Base-by-base conservation (phyloP, 2,329 filamentous ascomycete genomes). In the Stagonosporopsis vannaccii region DNA sequence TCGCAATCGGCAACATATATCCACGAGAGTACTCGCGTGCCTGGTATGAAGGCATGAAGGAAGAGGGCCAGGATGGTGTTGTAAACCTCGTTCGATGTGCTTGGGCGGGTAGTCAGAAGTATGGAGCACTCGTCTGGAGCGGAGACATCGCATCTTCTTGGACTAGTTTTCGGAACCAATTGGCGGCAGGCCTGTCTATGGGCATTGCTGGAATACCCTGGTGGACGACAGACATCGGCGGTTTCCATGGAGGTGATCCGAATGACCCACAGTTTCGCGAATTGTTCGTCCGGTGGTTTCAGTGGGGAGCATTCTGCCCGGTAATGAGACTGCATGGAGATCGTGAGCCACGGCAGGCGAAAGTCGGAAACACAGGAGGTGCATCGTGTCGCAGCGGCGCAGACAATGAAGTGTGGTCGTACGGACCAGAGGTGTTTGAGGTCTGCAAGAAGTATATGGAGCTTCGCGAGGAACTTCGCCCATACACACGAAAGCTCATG, bases 161-260 rank as follows among this genome's bases (percentile, higher is more conserved):
- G 87, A 72, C 70, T 2, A 85, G 80, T 23, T 78, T 89, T 43
- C 80, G 84, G 3, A 81, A 84, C 55, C 86, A 90, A 68, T 75
- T 89, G 2, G 79, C 84, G 0, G 87, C 87, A 0, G 87, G 87
- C 0, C 75, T 90, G 19, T 87, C 87, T 66, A 88, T 88, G 83
- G 87, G 85, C 0, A 74, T 89, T 4, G 79, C 85, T 0, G 87
- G 87, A 0, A 79, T 89, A 9, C 82, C 85, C 0, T 89, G 86
- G 86, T 90, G 85, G 85, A 90, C 87, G 0, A 90, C 87, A 0
- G 87, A 90, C 62, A 89, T 90, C 48, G 87, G 87, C 1, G 87
- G 87, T 0, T 90, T 90, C 66, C 87, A 89, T 64, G 87, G 87
- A 5, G 87, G 87, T 0, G 79, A 87, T 57, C 84, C 86, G 0